A percentile compares a stretch with the other conserved stretches of the same genome.
Conservation (phyloP, 2,329 filamentous ascomycete species). For the Penicillium oxalicum region DNA sequence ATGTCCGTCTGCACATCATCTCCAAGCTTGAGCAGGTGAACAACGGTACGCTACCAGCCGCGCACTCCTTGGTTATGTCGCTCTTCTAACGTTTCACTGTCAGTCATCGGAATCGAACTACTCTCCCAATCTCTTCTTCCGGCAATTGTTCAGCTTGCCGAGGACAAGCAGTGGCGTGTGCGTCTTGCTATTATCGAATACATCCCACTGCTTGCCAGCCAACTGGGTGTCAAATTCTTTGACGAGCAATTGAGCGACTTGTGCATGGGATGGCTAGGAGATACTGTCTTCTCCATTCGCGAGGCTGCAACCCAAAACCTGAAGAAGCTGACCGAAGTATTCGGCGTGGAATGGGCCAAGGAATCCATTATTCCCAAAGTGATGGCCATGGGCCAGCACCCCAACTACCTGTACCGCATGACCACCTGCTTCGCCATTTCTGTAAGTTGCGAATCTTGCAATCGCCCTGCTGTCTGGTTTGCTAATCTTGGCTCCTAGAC, state of each 20-base stretch:
- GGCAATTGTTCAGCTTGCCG: constrained; percentile 92
- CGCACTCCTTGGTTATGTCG: not conserved
- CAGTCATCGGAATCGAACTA: constrained; percentile 95
- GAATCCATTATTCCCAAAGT: constrained; percentile 98
- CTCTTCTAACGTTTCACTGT: constrained; percentile 1
- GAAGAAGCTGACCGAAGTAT: constrained; percentile 97
- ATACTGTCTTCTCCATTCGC: constrained; percentile 97
- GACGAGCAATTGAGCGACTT: constrained; percentile 92
- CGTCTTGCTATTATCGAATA: constrained; percentile 98
- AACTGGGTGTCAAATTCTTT: constrained; percentile 95
- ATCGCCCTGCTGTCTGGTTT: not conserved
- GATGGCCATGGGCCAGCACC: constrained; percentile 95
- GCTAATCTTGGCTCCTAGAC: constrained; percentile 56
- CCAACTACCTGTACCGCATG: constrained; percentile 99
- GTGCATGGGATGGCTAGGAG: constrained; percentile 97
- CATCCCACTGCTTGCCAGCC: constrained; percentile 89
- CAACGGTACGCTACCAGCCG: constrained; percentile 56
- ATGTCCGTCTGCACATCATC: constrained; percentile 97
- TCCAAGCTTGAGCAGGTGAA: constrained; percentile 99
- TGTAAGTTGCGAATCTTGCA: constrained; percentile 53
- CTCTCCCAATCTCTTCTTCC: constrained; percentile 94
- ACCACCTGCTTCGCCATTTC: constrained; percentile 99
- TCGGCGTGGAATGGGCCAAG: constrained; percentile 95
- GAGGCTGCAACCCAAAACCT: constrained; percentile 96
- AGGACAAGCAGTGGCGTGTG: constrained; percentile 99